Conservation (phyloP, 495 filamentous ascomycete species). For the Penicillium simplicissimum region DNA sequence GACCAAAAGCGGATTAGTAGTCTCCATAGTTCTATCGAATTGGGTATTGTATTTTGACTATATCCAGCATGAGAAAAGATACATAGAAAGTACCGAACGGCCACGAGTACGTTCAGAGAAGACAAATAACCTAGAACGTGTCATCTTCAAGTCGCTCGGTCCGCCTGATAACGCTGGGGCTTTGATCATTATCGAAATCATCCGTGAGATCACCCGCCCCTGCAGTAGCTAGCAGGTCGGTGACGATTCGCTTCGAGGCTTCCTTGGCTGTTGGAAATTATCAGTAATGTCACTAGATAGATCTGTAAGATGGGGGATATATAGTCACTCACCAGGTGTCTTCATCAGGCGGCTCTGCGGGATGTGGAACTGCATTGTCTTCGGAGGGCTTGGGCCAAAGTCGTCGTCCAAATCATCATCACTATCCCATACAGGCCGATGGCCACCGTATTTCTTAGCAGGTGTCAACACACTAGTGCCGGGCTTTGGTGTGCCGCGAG, state of each 20-base stretch:
- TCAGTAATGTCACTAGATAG: background rate
- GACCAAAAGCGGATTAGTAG: too few relatives aligned
- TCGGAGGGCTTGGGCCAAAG: conserved; percentile 80
- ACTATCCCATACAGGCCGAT: conserved; percentile 59
- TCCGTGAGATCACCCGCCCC: conserved; percentile 52
- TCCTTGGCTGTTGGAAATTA: conserved; percentile 63
- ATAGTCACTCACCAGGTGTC: conserved; percentile 71
- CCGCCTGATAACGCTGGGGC: conserved; percentile 74
- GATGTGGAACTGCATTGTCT: conserved; percentile 96
- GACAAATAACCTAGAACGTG: conserved; percentile 56
- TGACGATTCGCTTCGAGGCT: conserved; percentile 88
- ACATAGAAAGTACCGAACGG: background rate
- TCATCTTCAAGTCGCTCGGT: conserved; percentile 66
- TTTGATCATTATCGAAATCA: conserved; percentile 56
- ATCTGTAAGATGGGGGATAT: conserved; percentile 1
- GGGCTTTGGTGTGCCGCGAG: conserved; percentile 56
- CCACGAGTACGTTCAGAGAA: background rate
- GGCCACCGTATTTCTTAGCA: conserved; percentile 34
- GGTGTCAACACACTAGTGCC: conserved; percentile 82
- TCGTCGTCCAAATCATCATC: conserved; percentile 58
- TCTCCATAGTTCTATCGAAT: background rate
- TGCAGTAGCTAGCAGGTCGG: conserved; percentile 84
- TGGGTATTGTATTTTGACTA: background rate
- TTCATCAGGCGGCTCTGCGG: conserved; percentile 84
- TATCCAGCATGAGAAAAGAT: conserved; percentile 2